A percentile compares a stretch with the other conserved stretches of the same genome.
Evolutionary conservation across 768 basidiomycete species (phyloP).

Genomic region (Daedaleopsis sinensis): DNA sequence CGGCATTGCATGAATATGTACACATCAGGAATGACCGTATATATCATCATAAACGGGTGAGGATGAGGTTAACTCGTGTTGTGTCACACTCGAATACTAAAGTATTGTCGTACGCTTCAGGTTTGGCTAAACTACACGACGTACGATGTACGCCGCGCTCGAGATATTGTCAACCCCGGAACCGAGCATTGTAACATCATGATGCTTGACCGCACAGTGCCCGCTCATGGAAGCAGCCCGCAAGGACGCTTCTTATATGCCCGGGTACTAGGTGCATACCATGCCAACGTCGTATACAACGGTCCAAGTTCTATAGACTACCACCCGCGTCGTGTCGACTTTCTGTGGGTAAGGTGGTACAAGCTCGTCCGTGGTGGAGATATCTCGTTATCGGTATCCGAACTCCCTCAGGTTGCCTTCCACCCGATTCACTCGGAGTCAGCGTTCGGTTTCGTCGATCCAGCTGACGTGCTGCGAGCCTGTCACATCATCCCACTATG

Average conservation of each 20-base stretch:
- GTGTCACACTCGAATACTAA: too few relatives aligned
- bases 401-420: background rate
- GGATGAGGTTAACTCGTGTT: background rate
- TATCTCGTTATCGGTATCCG: background rate
- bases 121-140: too few relatives aligned
- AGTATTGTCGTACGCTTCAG: too few relatives aligned
- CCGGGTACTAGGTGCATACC: background rate
- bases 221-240: too few relatives aligned
- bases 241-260: background rate
- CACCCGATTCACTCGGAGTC: background rate
- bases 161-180: background rate
- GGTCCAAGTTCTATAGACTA: background rate
- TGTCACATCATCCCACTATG: background rate
- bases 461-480: background rate
- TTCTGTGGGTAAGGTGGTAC: slow-evolving; percentile 1
- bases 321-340: background rate
- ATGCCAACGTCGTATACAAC: background rate
- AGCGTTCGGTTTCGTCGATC: background rate
- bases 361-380: background rate
- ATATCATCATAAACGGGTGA: background rate
- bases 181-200: too few relatives aligned
- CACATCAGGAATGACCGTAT: background rate
- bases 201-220: too few relatives aligned
- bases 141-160: background rate
- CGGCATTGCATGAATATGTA: background rate